These are phyloP conservation scores for Arabidopsis lyrata DNA, from an alignment of 441 rosid genomes.

Conservation along the genomic window DNA sequence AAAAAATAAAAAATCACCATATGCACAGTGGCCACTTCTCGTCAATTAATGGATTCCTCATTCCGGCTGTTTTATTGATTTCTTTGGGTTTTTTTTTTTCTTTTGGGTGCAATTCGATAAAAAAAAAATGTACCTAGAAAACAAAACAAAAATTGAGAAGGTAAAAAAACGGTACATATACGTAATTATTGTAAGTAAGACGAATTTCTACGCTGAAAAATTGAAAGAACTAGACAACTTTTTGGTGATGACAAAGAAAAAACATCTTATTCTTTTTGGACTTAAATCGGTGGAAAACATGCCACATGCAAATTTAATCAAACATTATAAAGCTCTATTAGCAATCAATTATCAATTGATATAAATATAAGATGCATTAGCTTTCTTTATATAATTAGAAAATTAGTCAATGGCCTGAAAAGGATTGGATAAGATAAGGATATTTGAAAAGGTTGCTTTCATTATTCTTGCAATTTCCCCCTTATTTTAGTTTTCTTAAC, in stretches of 20 bases:
- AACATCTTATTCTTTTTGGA: background rate
- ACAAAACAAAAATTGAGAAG: background rate
- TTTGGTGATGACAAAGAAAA: background rate
- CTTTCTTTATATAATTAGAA: background rate
- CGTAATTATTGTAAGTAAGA: background rate
- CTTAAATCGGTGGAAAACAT: conserved; percentile 13
- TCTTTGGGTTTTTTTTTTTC: background rate
- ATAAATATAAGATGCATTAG: conserved; percentile 18
- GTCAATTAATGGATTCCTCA: background rate
- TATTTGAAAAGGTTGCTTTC: conserved; percentile 37
- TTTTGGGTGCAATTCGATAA: background rate
- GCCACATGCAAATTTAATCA: conserved; percentile 25
- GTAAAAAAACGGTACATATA: background rate
- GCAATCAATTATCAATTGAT: conserved; percentile 28
- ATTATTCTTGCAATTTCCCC: conserved; percentile 4
- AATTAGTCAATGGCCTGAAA: conserved; percentile 40
- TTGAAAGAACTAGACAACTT: background rate
- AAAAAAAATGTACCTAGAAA: background rate
- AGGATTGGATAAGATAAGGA: conserved; percentile 42
- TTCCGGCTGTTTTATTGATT: too few relatives aligned
- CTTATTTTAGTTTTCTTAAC: background rate
- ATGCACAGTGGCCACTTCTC: background rate
- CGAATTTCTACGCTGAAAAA: background rate
- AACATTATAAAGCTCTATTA: conserved; percentile 1
- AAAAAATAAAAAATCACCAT: too few relatives aligned